A percentile compares a stretch with the other conserved stretches of the same genome.
Evolutionary conservation across 2,329 filamentous ascomycete species (phyloP).

Genomic region (Exophiala phaeomuriformis): DNA sequence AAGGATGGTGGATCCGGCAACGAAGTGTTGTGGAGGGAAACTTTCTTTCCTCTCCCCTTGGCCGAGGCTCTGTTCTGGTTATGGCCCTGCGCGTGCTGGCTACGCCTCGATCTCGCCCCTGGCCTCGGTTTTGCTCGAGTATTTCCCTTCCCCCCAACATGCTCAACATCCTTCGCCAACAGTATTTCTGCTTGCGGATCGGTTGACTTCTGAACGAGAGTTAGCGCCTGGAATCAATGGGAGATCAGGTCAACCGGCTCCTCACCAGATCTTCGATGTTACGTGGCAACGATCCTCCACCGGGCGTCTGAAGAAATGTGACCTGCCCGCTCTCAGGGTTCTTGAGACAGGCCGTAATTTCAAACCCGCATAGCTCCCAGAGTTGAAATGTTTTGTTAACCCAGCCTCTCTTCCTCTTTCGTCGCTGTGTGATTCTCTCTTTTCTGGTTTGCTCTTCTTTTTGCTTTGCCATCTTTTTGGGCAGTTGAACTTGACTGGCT

Average conservation of each 20-base stretch:
- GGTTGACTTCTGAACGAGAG: constrained; percentile 3
- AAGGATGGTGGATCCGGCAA: constrained; percentile 6
- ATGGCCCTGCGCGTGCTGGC: constrained; percentile 1
- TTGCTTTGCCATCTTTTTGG: no score
- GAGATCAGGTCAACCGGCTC: constrained; percentile 1
- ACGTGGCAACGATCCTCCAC: constrained; percentile 3
- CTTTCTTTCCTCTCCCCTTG: constrained; percentile 3
- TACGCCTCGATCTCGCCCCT: not conserved
- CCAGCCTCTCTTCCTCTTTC: no score
- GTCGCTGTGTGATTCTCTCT: no score
- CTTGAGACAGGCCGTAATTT: not conserved
- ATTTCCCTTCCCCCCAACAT: constrained; percentile 1
- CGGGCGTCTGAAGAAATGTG: constrained; percentile 1
- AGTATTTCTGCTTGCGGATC: constrained; percentile 2
- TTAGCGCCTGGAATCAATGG: not conserved
- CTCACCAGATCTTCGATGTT: constrained; percentile 2
- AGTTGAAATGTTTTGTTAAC: not conserved
- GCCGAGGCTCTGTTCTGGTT: constrained; percentile 7
- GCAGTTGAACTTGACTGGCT: no score
- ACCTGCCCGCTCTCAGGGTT: constrained; percentile 2
- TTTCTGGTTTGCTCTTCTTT: no score
- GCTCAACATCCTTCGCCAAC: constrained; percentile 1
- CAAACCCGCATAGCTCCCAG: constrained; percentile 3
- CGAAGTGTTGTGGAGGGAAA: constrained; percentile 6
- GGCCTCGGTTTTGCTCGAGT: constrained; percentile 2